A percentile compares a stretch with the other conserved stretches of the same genome.
These are phyloP conservation scores for Eimeria necatrix DNA, from an alignment of 169 alveolate genomes.

Conservation along the genomic window DNA sequence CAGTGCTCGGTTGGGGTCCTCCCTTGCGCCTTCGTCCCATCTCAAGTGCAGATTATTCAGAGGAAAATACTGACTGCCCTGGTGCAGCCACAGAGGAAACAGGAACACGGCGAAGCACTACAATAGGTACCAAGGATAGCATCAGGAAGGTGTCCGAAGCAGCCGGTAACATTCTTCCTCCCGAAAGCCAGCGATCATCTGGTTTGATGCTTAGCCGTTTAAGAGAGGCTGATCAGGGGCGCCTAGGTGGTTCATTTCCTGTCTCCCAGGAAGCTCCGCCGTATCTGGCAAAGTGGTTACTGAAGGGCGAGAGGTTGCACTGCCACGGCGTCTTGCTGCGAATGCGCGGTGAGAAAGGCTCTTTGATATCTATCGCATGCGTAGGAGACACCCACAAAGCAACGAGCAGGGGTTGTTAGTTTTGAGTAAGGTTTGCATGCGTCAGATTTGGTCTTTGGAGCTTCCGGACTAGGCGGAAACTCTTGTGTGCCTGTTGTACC, in stretches of 20 bases:
- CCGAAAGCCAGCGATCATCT: not conserved
- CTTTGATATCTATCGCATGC: too few species aligned
- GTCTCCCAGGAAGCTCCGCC: conserved; percentile 12
- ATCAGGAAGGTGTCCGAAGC: not conserved
- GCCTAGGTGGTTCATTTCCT: not conserved
- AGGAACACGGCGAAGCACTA: not conserved
- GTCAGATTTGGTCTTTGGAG: too few species aligned
- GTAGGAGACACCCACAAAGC: too few species aligned
- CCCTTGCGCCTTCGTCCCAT: conserved; percentile 58
- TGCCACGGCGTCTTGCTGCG: conserved; percentile 69
- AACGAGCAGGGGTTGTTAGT: too few species aligned
- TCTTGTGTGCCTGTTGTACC: not conserved
- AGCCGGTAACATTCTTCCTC: not conserved
- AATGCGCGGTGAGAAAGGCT: conserved; percentile 25
- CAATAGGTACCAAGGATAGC: not conserved
- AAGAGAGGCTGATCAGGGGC: not conserved
- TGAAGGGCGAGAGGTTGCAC: conserved; percentile 48
- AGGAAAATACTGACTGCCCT: not conserved
- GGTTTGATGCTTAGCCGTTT: not conserved
- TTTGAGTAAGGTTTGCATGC: too few species aligned
- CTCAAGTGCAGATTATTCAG: conserved; percentile 40
- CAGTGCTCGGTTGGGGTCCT: conserved; percentile 74
- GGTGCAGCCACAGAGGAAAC: not conserved
- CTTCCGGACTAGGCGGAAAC: not conserved
- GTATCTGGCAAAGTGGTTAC: conserved; percentile 31